Conservation (phyloP, 1,284 basidiomycete genomes). For the Puccinia triticina region DNA sequence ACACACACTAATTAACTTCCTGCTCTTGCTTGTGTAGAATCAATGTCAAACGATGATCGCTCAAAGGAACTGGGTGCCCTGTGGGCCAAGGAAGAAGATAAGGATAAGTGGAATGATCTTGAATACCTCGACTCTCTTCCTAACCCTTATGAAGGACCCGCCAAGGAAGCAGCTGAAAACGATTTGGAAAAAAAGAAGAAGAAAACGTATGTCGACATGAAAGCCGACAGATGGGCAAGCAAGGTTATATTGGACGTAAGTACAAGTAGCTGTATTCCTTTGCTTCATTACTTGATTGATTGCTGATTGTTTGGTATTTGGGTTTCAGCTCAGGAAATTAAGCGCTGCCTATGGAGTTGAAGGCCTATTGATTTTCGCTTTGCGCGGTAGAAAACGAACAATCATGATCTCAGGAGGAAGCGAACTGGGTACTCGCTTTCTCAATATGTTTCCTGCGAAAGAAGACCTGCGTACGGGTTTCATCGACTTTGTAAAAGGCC, state of each 20-base stretch:
- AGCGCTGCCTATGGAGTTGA: not conserved
- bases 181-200: not conserved
- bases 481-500: not conserved
- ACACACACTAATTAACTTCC: not conserved
- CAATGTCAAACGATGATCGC: not conserved
- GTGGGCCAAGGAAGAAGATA: not conserved
- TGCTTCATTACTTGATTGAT: not conserved
- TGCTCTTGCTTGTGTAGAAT: not conserved
- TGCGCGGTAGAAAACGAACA: not conserved
- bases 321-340: not conserved
- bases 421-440: not conserved
- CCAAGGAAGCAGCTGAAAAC: not conserved
- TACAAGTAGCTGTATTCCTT: too few species aligned
- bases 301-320: not conserved
- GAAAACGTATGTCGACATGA: conserved; percentile 1
- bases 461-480: not conserved
- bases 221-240: conserved; percentile 2
- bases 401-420: not conserved
- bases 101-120: not conserved
- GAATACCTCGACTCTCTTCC: not conserved
- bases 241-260: not conserved
- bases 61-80: not conserved
- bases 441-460: not conserved
- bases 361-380: not conserved
- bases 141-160: not conserved